Evolutionary conservation across 441 rosid species (phyloP).

Genomic region (Hura crepitans): DNA sequence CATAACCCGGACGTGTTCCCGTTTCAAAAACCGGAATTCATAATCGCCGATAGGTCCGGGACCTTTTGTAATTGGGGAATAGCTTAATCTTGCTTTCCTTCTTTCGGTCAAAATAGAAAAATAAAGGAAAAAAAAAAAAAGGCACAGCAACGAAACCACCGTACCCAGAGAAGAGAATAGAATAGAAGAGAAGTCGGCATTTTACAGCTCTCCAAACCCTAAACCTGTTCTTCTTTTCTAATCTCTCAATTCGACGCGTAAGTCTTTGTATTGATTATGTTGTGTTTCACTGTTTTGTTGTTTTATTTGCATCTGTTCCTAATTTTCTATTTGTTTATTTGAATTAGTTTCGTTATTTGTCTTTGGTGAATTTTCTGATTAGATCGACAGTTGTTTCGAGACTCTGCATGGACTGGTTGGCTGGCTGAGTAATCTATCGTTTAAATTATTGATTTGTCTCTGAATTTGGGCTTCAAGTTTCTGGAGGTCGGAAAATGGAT

Average conservation of each 20-base stretch:
- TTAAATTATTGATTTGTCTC: slow-evolving; percentile 23
- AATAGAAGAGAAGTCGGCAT: slow-evolving; percentile 30
- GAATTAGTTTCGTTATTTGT: slow-evolving; percentile 16
- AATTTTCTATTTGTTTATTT: background rate
- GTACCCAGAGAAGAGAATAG: background rate
- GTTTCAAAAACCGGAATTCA: slow-evolving; percentile 51
- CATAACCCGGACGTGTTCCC: slow-evolving; percentile 65
- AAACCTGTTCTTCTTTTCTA: slow-evolving; percentile 16
- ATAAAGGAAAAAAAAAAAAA: background rate
- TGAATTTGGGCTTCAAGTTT: slow-evolving; percentile 25
- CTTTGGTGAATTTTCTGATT: slow-evolving; percentile 15
- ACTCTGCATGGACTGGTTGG: slow-evolving; percentile 26
- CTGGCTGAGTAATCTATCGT: slow-evolving; percentile 27
- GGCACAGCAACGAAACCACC: background rate
- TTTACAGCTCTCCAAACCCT: slow-evolving; percentile 14
- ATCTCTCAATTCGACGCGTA: slow-evolving; percentile 15
- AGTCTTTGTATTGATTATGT: slow-evolving; percentile 15
- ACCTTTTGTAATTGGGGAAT: slow-evolving; percentile 36
- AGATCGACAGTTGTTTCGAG: slow-evolving; percentile 41
- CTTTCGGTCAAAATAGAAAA: slow-evolving; percentile 31
- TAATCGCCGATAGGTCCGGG: slow-evolving; percentile 73
- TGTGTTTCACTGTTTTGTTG: background rate
- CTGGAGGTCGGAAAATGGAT: slow-evolving; percentile 54
- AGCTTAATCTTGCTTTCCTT: slow-evolving; percentile 9
- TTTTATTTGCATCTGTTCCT: background rate